Base-by-base conservation (phyloP, 2,329 filamentous ascomycete species). In the Trichoderma sp. region DNA sequence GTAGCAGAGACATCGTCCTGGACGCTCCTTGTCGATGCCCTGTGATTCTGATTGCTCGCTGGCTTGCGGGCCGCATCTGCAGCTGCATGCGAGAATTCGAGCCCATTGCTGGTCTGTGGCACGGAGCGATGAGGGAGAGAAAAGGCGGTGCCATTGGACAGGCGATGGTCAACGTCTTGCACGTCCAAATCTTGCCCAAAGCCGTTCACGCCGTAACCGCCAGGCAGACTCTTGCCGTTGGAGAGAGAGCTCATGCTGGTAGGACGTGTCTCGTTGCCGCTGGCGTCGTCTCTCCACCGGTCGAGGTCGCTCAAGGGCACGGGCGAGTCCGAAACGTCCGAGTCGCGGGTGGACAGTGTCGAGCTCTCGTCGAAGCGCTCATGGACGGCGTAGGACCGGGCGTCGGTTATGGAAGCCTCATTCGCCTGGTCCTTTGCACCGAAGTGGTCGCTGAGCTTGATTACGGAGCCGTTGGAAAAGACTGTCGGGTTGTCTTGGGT, bases 191-290 rank as follows among this genome's bases (percentile, higher is more conserved):
- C 30, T 53, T 53, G 47, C 47, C 28, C 64, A 69, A 68, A 74
- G 76, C 79, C 78, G 66, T 71, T 81, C 77, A 73, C 73, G 71
- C 75, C 76, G 53, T 73, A 68, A n/a, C 77, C 77, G 72, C 77
- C 78, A 70, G 80, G 79, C 73, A 78, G 77, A 71, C 84, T 82
- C 75, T 84, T 85, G 74, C 86, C 88, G 78, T 91, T 90, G 75
- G 87, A 85, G 77, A 88, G 77, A 47, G 88, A 86, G 80, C 84
- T 88, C 82, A 90, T 87, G 81, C 86, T 90, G 77, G 88, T 86
- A 6, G 82, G 81, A 61, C 79, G 78, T 72, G 82, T 82, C 64
- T 75, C 76, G 77, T 79, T 80, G 75, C 82, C 72, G 71, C 68
- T 71, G 55, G 62, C 68, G 68, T 73, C 68, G 39, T 73, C 71